A percentile compares a stretch with the other conserved stretches of the same genome.
These are phyloP conservation scores for Waitea zeae DNA, from an alignment of 1,284 basidiomycete genomes.

Conservation along the genomic window DNA sequence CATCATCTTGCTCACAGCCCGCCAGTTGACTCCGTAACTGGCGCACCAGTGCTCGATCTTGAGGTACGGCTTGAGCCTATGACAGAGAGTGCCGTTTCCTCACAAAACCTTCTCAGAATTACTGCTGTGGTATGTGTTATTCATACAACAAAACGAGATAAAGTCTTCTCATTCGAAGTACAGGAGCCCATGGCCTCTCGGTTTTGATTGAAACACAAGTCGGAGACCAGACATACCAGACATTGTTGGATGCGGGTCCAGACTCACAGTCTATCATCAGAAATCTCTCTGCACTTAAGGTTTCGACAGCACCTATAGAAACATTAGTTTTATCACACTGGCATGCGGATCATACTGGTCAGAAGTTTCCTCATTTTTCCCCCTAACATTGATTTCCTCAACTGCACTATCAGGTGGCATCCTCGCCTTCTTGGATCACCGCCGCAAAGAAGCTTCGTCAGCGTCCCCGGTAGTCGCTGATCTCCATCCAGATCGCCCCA, in stretches of 20 bases:
- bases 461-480: constrained; percentile 35
- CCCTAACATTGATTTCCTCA: no score
- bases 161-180: neutral
- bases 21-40: constrained; percentile 7
- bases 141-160: neutral
- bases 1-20: constrained; percentile 33
- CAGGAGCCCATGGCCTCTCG: constrained; percentile 71
- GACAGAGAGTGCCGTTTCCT: no score
- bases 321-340: constrained; percentile 65
- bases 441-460: constrained; percentile 9
- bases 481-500: constrained; percentile 58
- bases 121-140: constrained; percentile 48
- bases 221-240: constrained; percentile 27
- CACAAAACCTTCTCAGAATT: no score
- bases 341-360: constrained; percentile 75
- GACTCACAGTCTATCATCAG: constrained; percentile 55
- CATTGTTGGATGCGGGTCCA: constrained; percentile 70
- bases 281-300: constrained; percentile 45
- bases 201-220: constrained; percentile 49
- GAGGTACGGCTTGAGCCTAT: no score
- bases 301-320: constrained; percentile 34
- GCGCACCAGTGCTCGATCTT: constrained; percentile 22
- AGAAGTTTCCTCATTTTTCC: no score
- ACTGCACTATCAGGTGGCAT: constrained; percentile 64
- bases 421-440: constrained; percentile 36